These are phyloP conservation scores for Candida montana DNA, from an alignment of 805 yeast species.

Conservation along the genomic window DNA sequence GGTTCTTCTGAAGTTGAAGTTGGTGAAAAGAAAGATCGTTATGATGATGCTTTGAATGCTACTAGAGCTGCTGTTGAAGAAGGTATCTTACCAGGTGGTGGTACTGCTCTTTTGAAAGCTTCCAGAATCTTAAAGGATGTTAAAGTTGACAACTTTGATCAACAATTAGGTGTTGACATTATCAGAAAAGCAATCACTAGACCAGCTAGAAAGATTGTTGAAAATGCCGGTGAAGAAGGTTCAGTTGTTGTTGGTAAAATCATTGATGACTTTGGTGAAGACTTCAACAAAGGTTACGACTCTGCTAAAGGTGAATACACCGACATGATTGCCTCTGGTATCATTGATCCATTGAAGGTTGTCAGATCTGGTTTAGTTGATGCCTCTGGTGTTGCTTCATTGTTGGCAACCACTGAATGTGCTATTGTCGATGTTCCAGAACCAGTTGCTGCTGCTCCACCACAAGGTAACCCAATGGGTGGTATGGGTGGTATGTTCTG, in stretches of 20 bases:
- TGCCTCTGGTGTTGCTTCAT: slow-evolving; percentile 96
- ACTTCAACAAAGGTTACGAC: slow-evolving; percentile 90
- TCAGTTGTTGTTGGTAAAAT: slow-evolving; percentile 94
- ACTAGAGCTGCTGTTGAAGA: slow-evolving; percentile 99
- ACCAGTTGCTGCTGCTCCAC: slow-evolving; percentile 44
- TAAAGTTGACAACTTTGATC: slow-evolving; percentile 77
- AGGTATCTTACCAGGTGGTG: slow-evolving; percentile 99
- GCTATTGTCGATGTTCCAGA: slow-evolving; percentile 98
- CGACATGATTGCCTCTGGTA: slow-evolving; percentile 95
- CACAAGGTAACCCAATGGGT: slow-evolving; percentile 39
- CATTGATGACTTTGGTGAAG: slow-evolving; percentile 42
- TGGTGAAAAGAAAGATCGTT: slow-evolving; percentile 99
- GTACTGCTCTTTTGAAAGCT: slow-evolving; percentile 96
- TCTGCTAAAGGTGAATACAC: slow-evolving; percentile 90
- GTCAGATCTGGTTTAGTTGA: slow-evolving; percentile 95
- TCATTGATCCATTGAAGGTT: slow-evolving; percentile 98
- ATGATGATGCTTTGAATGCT: slow-evolving; percentile 97
- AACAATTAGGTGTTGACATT: slow-evolving; percentile 93
- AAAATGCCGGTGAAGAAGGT: slow-evolving; percentile 98
- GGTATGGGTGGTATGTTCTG: slow-evolving; percentile 56
- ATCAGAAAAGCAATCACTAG: slow-evolving; percentile 91
- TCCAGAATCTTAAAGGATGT: slow-evolving; percentile 56
- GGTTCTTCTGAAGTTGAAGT: slow-evolving; percentile 98
- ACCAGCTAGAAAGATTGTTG: slow-evolving; percentile 95
- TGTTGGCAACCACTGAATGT: slow-evolving; percentile 97